Base-by-base conservation (phyloP, 805 yeast species). In the Pichia rugopelliculosa region DNA sequence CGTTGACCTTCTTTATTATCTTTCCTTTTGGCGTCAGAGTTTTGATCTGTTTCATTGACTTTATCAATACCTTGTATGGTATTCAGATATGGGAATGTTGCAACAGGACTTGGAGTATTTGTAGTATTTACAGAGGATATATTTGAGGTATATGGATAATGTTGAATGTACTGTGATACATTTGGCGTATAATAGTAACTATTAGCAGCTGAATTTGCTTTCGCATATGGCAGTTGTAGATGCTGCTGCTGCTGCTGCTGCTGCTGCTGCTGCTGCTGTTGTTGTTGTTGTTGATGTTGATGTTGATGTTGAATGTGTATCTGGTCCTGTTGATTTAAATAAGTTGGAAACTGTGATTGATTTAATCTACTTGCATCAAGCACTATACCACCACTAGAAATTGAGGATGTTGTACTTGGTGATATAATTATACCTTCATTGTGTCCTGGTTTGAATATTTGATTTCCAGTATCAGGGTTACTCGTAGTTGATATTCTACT, bases 1-100 rank as follows among this genome's bases (percentile, higher is more conserved):
- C 71, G 67, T 51, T 72, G 74, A 5, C 82, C 83, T 51, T 82
- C 87, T 36, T 57, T 65, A 5, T 64, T 34, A 6, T 36, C 21
- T 17, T 23, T 43, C 6, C 36, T 48, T 8, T 21, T 38, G 8
- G 34, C 20, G 18, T 12, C 15, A 13, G n/a, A 20, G 17, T 21
- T 47, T 21, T 23, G 40, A 26, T 37, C 30, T 10, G 15, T 10
- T 22, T 17, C 10, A 12, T 20, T 22, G n/a, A 22, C 15, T 22
- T 15, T 30, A 15, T 18, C 18, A 3, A 18, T 17, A n/a, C 34
- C 34, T n/a, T n/a, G 34, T 6, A n/a, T 30, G n/a, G n/a, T 4
- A 30, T 3, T 30, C n/a, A 18, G 4, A 30, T 30, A 30, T 30
- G 34, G 7, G 10, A 30, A 30, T 30, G 34, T 8, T 30, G 34